Percentiles rank a stretch among this genome's conserved stretches.
Conservation (phyloP, 2,329 filamentous ascomycete species). For the Venturia pyrina region DNA sequence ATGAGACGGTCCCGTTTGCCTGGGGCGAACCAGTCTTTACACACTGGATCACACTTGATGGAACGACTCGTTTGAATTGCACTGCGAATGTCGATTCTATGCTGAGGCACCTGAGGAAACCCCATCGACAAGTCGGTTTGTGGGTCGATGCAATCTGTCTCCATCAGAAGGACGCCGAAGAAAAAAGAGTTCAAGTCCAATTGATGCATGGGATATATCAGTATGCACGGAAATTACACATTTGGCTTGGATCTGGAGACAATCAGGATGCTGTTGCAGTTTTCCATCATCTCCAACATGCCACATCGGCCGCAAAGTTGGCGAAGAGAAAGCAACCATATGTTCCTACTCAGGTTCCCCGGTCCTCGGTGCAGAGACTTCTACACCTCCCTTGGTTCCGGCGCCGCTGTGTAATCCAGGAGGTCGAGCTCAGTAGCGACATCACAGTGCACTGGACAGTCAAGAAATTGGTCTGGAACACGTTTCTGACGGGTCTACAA, state of each 20-base stretch:
- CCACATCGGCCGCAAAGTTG: neutral
- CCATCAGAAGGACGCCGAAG: neutral
- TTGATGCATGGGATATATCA: constrained; percentile 1
- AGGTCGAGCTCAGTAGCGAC: neutral
- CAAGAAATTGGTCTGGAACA: neutral
- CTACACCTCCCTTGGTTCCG: neutral
- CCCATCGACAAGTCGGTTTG: neutral
- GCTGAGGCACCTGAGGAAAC: neutral
- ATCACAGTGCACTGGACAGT: neutral
- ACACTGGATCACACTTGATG: neutral
- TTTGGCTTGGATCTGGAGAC: neutral
- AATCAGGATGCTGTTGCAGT: neutral
- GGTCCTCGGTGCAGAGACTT: neutral
- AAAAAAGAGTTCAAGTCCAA: constrained; percentile 4
- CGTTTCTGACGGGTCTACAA: neutral
- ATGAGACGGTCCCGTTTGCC: neutral
- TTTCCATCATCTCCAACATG: neutral
- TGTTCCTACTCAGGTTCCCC: neutral
- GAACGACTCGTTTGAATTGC: neutral
- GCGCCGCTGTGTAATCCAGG: neutral
- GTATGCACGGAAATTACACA: neutral
- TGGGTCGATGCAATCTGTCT: constrained; percentile 6
- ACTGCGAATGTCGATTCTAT: neutral
- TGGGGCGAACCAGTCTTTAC: neutral
- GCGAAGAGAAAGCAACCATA: neutral